A percentile compares a stretch with the other conserved stretches of the same genome.
Conservation (phyloP, 768 basidiomycete species). For the Kwoniella newhampshirensis region DNA sequence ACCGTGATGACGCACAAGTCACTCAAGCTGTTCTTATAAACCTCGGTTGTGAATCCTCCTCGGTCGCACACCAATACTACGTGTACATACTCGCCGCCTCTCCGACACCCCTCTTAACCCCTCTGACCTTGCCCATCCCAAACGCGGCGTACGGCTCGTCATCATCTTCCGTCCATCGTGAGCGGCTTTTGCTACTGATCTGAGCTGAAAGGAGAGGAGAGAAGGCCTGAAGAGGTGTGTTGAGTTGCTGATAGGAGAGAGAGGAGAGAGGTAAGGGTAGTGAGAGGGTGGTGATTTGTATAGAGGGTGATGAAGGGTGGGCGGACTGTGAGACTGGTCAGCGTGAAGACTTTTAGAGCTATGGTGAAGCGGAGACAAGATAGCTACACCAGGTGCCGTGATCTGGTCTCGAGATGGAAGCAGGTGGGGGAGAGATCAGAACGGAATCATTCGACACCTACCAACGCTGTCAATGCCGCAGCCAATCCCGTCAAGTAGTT, state of each 20-base stretch:
- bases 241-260: constrained; percentile 2
- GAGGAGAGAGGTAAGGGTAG: constrained; percentile 36
- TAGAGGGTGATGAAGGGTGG: constrained; percentile 14
- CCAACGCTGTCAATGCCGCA: constrained; percentile 30
- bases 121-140: constrained; percentile 31
- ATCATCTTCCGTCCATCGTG: constrained; percentile 32
- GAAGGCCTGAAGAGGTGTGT: neutral
- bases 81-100: constrained; percentile 18
- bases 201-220: neutral
- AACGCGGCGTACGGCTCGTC: constrained; percentile 35
- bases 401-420: no score
- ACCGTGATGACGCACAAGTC: no score
- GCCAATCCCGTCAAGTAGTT: constrained; percentile 43
- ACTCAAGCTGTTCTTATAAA: no score
- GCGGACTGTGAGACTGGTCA: neutral
- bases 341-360: no score
- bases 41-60: no score
- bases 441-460: no score
- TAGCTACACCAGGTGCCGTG: no score
- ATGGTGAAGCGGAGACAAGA: neutral
- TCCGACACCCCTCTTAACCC: constrained; percentile 2
- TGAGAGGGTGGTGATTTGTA: constrained; percentile 6
- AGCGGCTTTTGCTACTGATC: neutral
- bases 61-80: no score
- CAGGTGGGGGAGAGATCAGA: no score